A percentile compares a stretch with the other conserved stretches of the same genome.
Conservation (phyloP, 1,284 basidiomycete species). For the Microbotryomycetes sp. region DNA sequence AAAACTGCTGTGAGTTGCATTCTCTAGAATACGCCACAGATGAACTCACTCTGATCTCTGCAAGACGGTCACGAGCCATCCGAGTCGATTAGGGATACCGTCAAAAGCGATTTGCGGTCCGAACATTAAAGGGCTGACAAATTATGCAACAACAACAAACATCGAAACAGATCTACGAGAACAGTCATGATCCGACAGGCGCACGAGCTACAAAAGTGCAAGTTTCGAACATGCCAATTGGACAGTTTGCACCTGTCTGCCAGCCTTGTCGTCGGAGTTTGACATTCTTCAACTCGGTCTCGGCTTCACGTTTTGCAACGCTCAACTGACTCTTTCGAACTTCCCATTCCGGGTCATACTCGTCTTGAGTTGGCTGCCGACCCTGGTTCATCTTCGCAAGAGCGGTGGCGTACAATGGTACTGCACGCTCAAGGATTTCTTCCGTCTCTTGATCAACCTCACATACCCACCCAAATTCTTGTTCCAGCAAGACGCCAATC, state of each 20-base stretch:
- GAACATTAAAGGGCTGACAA: neutral
- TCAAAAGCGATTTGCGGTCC: no score
- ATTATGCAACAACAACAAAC: neutral
- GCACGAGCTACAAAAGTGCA: neutral
- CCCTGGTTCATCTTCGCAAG: neutral
- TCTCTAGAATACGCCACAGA: no score
- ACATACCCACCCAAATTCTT: slow-evolving; percentile 2
- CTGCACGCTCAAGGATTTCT: neutral
- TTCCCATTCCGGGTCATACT: slow-evolving; percentile 4
- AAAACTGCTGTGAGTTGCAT: no score
- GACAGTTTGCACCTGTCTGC: neutral
- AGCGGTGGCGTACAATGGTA: neutral
- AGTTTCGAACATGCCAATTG: neutral
- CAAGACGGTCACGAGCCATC: no score
- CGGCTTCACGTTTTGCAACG: slow-evolving; percentile 6
- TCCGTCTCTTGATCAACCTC: slow-evolving; percentile 2
- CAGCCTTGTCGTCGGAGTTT: neutral
- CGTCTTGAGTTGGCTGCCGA: neutral
- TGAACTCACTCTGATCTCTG: no score
- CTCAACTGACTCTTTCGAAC: slow-evolving; percentile 1
- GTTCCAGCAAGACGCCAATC: neutral
- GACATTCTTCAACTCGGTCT: slow-evolving; percentile 1
- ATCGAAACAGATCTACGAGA: no score
- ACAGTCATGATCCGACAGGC: neutral
- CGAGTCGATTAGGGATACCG: no score